Percentiles rank a stretch among this genome's conserved stretches.
Conservation (phyloP, 225 moss, liverwort and hornwort species). For the Pleurozium schreberi region DNA sequence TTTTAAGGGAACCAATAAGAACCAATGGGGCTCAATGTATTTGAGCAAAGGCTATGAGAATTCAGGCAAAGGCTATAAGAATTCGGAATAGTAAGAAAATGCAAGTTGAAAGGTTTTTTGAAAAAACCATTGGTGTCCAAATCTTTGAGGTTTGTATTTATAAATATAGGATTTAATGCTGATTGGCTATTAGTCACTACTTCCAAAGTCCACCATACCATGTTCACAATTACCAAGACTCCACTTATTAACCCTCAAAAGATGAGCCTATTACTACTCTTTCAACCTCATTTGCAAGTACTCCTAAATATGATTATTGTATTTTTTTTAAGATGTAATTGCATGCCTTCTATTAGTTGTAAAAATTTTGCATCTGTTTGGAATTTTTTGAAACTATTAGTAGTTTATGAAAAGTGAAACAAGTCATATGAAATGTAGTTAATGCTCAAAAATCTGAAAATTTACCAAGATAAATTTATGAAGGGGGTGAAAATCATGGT, state of each 20-base stretch:
- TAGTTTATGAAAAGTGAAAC: background rate
- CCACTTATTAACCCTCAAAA: background rate
- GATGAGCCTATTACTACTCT: fast-evolving
- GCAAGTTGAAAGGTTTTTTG: background rate
- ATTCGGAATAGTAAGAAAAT: background rate
- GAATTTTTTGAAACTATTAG: fast-evolving
- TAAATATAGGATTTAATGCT: background rate
- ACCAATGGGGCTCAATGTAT: background rate
- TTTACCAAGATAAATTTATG: too few species aligned
- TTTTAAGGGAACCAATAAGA: background rate
- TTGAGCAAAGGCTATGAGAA: background rate
- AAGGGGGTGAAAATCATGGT: background rate
- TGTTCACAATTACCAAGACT: background rate
- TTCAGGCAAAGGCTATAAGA: background rate
- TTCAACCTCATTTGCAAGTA: background rate
- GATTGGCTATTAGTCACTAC: background rate
- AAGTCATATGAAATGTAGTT: background rate
- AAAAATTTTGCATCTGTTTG: fast-evolving
- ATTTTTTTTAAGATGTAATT: background rate
- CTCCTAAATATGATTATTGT: background rate
- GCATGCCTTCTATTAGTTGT: background rate
- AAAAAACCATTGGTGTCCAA: fast-evolving
- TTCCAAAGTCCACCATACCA: background rate
- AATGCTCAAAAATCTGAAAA: background rate
- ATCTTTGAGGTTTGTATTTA: background rate